Conservation (phyloP, 116 monocot genomes). For the Posidonia oceanica region DNA sequence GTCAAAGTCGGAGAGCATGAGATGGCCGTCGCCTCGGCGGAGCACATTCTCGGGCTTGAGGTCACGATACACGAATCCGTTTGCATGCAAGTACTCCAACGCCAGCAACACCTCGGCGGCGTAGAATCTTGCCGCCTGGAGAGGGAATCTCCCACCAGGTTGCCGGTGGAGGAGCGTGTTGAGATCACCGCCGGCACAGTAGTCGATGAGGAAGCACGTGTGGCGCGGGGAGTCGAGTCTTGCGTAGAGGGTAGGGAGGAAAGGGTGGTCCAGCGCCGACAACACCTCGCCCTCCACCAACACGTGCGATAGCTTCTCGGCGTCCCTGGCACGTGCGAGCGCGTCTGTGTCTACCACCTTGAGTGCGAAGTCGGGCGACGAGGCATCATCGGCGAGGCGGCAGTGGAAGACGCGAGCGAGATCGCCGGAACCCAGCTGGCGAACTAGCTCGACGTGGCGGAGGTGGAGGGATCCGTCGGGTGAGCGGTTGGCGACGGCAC, state of each 20-base stretch:
- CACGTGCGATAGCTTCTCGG: constrained; percentile 38
- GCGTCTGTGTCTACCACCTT: constrained; percentile 71
- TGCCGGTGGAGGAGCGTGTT: constrained; percentile 59
- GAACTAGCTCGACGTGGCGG: constrained; percentile 53
- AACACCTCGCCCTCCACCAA: constrained; percentile 40
- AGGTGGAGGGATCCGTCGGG: constrained; percentile 48
- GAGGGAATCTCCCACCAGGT: constrained; percentile 37
- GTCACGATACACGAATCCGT: constrained; percentile 81
- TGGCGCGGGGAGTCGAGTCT: constrained; percentile 64
- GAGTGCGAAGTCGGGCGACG: constrained; percentile 60
- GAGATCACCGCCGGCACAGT: constrained; percentile 80
- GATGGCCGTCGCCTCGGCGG: constrained; percentile 67
- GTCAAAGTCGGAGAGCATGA: constrained; percentile 97
- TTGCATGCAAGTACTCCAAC: constrained; percentile 75
- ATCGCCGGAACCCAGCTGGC: constrained; percentile 72
- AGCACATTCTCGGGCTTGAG: constrained; percentile 94
- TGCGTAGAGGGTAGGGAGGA: constrained; percentile 83
- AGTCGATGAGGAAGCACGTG: constrained; percentile 84
- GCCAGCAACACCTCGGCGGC: constrained; percentile 83
- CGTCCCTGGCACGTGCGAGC: neutral
- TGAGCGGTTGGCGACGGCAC: constrained; percentile 34
- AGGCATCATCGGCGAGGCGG: constrained; percentile 32
- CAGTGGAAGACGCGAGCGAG: constrained; percentile 88
- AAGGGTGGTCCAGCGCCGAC: constrained; percentile 69
- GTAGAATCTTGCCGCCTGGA: constrained; percentile 49